phyloP scores from a whole-genome alignment of 2,329 filamentous ascomycete species.

The Sclerotinia borealis region DNA sequence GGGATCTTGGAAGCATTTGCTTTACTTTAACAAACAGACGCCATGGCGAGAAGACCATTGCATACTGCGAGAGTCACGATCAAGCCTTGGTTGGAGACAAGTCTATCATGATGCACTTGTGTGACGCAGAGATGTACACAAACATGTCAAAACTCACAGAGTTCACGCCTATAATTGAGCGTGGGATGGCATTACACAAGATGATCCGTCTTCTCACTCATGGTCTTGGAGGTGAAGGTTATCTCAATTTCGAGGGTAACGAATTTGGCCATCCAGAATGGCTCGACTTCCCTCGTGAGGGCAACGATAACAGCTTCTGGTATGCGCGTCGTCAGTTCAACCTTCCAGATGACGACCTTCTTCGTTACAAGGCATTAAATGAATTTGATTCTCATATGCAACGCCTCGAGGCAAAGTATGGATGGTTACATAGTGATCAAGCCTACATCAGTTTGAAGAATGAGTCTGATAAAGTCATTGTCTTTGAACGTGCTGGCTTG shows the following conservation, averaged over 20 bases:
- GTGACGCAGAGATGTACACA: slow-evolving; percentile 94
- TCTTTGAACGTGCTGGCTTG: slow-evolving; percentile 86
- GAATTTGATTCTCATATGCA: slow-evolving; percentile 94
- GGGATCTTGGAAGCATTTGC: slow-evolving; percentile 81
- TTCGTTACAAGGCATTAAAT: slow-evolving; percentile 88
- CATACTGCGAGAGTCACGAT: slow-evolving; percentile 94
- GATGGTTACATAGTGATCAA: slow-evolving; percentile 81
- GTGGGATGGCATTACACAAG: slow-evolving; percentile 91
- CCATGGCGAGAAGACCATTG: slow-evolving; percentile 96
- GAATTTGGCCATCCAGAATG: slow-evolving; percentile 98
- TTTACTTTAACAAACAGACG: slow-evolving; percentile 88
- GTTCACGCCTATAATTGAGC: slow-evolving; percentile 82
- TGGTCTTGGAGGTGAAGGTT: slow-evolving; percentile 86
- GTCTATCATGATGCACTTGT: slow-evolving; percentile 95
- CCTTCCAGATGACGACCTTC: slow-evolving; percentile 74
- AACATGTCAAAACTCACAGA: slow-evolving; percentile 86
- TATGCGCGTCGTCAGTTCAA: slow-evolving; percentile 93
- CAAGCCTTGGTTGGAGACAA: slow-evolving; percentile 98
- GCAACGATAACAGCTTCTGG: slow-evolving; percentile 90
- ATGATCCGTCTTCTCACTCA: slow-evolving; percentile 95
- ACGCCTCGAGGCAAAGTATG: slow-evolving; percentile 75
- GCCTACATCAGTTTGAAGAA: slow-evolving; percentile 94
- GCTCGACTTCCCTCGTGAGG: slow-evolving; percentile 94
- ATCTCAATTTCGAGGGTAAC: slow-evolving; percentile 97
- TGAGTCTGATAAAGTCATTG: slow-evolving; percentile 87